phyloP scores from a whole-genome alignment of 1,139 yeast genomes.

The Geotrichum fermentans region DNA sequence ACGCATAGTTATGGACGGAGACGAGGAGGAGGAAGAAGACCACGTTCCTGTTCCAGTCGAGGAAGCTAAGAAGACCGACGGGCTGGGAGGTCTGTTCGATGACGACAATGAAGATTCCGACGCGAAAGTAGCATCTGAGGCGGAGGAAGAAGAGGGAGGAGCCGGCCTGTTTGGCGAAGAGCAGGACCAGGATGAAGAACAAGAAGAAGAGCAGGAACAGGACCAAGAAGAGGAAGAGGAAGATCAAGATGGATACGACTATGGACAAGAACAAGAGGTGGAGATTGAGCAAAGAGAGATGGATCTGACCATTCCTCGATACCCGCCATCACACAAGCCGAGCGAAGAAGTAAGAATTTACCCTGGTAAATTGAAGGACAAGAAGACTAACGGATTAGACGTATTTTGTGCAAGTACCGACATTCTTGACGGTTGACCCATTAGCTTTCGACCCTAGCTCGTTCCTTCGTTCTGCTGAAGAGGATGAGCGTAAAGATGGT shows the following conservation, averaged over 20 bases:
- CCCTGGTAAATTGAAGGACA: constrained; percentile 17
- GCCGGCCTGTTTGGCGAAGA: constrained; percentile 18
- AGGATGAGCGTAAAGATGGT: constrained; percentile 36
- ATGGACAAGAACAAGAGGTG: constrained; percentile 28
- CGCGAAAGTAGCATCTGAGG: constrained; percentile 18
- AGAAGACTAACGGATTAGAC: constrained; percentile 36
- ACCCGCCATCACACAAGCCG: constrained; percentile 49
- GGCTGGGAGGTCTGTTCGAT: constrained; percentile 21
- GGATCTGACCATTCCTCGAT: constrained; percentile 69
- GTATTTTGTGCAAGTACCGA: constrained; percentile 67
- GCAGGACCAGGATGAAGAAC: constrained; percentile 21
- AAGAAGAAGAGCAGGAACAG: constrained; percentile 22
- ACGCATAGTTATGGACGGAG: constrained; percentile 18
- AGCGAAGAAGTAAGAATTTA: constrained; percentile 7
- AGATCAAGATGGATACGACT: constrained; percentile 13
- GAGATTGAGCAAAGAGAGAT: constrained; percentile 46
- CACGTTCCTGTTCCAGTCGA: constrained; percentile 10
- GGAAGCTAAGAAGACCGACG: constrained; percentile 11
- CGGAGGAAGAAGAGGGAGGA: constrained; percentile 14
- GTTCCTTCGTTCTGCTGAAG: constrained; percentile 41
- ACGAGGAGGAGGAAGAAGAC: constrained; percentile 20
- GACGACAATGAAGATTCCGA: constrained; percentile 25
- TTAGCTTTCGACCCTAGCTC: constrained; percentile 78
- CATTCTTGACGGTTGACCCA: constrained; percentile 76
- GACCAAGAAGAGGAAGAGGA: constrained; percentile 19